Evolutionary conservation across 2,329 filamentous ascomycete species (phyloP).

Genomic region (Talaromyces sp.): DNA sequence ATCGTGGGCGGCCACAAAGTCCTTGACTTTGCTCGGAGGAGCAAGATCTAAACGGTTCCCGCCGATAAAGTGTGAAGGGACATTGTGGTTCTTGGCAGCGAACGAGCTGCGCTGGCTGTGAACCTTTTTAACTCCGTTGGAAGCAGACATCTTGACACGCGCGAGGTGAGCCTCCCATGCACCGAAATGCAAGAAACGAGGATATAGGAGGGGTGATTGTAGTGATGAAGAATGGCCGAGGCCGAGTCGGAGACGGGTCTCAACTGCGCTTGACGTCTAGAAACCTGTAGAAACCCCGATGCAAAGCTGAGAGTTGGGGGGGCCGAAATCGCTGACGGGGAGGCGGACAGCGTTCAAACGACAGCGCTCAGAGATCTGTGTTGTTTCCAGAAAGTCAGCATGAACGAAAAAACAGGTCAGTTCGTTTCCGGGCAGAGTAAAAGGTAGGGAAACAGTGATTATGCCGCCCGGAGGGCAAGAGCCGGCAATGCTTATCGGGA

Average conservation of each 20-base stretch:
- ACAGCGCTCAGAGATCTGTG: neutral
- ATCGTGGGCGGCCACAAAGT: constrained; percentile 83
- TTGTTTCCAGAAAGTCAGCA: neutral
- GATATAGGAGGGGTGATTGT: neutral
- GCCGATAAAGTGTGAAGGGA: constrained; percentile 93
- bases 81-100: constrained; percentile 67
- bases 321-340: neutral
- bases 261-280: neutral
- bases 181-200: constrained; percentile 1
- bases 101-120: constrained; percentile 57
- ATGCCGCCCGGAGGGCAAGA: neutral
- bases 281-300: neutral
- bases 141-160: constrained; percentile 32
- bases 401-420: neutral
- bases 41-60: constrained; percentile 83
- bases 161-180: constrained; percentile 7
- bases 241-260: neutral
- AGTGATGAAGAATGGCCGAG: neutral
- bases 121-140: constrained; percentile 26
- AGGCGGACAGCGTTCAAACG: neutral
- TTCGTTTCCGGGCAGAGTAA: neutral
- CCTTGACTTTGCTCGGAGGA: constrained; percentile 80
- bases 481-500: neutral
- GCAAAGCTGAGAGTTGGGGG: neutral
- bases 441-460: neutral